These are phyloP conservation scores for Sutorius australiensis DNA, from an alignment of 768 basidiomycete species.

Conservation along the genomic window DNA sequence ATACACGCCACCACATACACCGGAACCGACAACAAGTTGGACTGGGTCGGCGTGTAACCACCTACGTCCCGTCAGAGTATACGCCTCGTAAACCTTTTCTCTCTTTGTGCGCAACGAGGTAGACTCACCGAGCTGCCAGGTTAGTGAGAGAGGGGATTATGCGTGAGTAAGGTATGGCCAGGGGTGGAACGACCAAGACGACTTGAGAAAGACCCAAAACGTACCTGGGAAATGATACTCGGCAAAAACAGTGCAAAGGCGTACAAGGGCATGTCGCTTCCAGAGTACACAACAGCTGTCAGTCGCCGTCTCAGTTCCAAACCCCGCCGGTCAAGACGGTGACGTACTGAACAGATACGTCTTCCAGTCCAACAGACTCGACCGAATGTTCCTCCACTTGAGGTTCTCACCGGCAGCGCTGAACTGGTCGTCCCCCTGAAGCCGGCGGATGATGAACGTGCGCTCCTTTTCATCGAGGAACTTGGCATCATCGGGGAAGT, in stretches of 20 bases:
- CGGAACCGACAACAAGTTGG: conserved; percentile 75
- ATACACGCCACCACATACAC: conserved; percentile 70
- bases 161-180: not conserved
- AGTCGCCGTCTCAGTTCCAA: not conserved
- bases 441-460: conserved; percentile 57
- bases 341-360: conserved; percentile 47
- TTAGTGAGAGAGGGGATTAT: not conserved
- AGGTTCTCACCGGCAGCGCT: conserved; percentile 69
- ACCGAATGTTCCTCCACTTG: conserved; percentile 52
- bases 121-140: conserved; percentile 37
- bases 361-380: conserved; percentile 68
- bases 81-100: not conserved
- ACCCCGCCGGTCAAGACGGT: not conserved
- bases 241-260: conserved; percentile 78
- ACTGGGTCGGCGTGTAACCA: conserved; percentile 64
- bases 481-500: conserved; percentile 78
- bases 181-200: not conserved
- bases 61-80: conserved; percentile 34
- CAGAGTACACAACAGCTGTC: conserved; percentile 55
- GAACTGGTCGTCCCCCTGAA: conserved; percentile 66
- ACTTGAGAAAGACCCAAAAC: conserved; percentile 11
- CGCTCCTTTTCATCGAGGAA: conserved; percentile 73
- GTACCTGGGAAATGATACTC: conserved; percentile 68
- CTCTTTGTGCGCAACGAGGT: not conserved
- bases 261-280: conserved; percentile 64